Base-by-base conservation (phyloP, 768 basidiomycete species). In the Polyporus arcularius region DNA sequence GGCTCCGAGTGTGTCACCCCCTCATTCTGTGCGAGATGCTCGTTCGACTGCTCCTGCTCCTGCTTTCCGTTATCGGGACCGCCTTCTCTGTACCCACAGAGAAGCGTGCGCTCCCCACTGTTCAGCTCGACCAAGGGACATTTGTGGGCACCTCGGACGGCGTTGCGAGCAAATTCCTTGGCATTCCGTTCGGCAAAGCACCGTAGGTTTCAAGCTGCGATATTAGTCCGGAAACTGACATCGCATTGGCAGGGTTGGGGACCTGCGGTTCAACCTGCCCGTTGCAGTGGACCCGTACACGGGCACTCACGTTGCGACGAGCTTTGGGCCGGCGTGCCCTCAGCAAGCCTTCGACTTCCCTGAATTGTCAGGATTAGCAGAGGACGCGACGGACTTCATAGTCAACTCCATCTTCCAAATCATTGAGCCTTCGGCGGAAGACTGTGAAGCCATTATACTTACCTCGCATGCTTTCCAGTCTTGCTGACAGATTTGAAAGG, bases 251-350 rank as follows among this genome's bases (percentile, higher is more conserved):
- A 69, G 68, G 5, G 58, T 62, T 18, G 67, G 67, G 9, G 57
- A 68, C 54, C 62, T 67, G 12, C 68, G 68, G 11, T 70, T 67
- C 52, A 63, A 65, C 41, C 55, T 64, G 9, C 68, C 68, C 26
- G 63, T 63, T 15, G 39, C 68, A 14, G 74, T 73, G 10, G 64
- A 65, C 14, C 54, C 69, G 0, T 72, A 78, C 62, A 67, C 55
- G 1, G 76, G 77, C 9, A 64, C 75, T 2, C 69, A 71, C 16
- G 66, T 73, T n/a, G 80, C 77, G 10, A 73, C 70, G 0, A 50
- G 58, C 1, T 79, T 72, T 53, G 78, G 79, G 12, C 62, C 74
- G 31, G 72, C 79, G 3, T 82, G 80, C 55, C 74, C 74, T 16
- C 80, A 82, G 55, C 78, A 76, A 51, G 61, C 57, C 5, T n/a